Evolutionary conservation across 768 basidiomycete species (phyloP).

Genomic region (Baorangia bicolor): DNA sequence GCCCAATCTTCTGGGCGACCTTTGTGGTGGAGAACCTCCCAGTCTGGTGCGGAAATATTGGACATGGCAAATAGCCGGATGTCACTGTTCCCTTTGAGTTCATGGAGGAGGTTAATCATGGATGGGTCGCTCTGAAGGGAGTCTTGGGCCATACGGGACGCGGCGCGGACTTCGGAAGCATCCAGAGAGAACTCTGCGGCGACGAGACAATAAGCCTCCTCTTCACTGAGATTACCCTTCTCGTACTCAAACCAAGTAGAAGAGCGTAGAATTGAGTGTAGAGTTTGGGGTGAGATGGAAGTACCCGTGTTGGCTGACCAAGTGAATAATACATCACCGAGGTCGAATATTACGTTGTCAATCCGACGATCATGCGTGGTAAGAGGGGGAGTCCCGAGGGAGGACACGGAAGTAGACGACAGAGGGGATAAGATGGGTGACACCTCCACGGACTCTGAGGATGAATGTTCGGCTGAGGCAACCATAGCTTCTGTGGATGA

Average conservation of each 20-base stretch:
- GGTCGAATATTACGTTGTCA: conserved; percentile 24
- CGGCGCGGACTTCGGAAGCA: conserved; percentile 5
- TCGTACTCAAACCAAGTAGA: conserved; percentile 24
- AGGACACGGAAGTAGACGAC: not conserved
- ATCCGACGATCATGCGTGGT: conserved; percentile 10
- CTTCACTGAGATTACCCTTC: conserved; percentile 18
- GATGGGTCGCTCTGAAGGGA: conserved; percentile 9
- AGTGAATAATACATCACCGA: conserved; percentile 24
- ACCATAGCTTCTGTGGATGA: not conserved
- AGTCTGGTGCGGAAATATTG: conserved; percentile 22
- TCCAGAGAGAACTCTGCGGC: conserved; percentile 19
- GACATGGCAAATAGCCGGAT: conserved; percentile 24
- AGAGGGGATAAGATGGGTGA: not conserved
- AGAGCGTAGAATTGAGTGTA: conserved; percentile 15
- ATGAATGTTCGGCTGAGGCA: not conserved
- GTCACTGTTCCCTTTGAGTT: conserved; percentile 6
- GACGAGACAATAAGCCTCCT: conserved; percentile 3
- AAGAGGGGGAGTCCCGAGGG: conserved; percentile 1
- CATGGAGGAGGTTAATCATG: conserved; percentile 17
- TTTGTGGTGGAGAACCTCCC: conserved; percentile 18
- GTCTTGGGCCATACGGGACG: conserved; percentile 6
- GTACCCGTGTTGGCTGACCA: conserved; percentile 18
- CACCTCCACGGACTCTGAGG: not conserved
- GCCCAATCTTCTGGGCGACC: conserved; percentile 15
- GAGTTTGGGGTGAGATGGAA: conserved; percentile 10